Conservation (phyloP, 495 filamentous ascomycete genomes). For the Beverwykella pulmonaria region DNA sequence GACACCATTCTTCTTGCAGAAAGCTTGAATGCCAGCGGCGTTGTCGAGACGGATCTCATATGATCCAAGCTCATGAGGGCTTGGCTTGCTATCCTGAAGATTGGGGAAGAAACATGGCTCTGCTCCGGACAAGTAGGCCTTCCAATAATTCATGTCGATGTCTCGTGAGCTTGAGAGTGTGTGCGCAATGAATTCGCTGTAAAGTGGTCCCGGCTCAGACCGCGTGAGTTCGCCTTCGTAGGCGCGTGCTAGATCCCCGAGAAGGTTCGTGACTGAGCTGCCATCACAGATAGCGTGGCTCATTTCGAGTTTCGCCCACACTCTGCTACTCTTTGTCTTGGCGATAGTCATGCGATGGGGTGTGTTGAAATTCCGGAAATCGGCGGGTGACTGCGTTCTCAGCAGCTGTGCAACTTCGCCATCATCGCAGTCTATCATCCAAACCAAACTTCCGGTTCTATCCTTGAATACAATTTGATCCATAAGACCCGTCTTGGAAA, state of each 20-base stretch:
- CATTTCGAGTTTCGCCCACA: constrained; percentile 36
- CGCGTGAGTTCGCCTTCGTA: constrained; percentile 24
- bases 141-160: constrained; percentile 39
- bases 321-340: constrained; percentile 20
- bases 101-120: constrained; percentile 37
- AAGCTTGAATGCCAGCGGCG: constrained; percentile 41
- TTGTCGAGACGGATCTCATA: constrained; percentile 22
- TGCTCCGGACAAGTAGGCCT: constrained; percentile 31
- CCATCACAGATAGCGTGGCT: constrained; percentile 37
- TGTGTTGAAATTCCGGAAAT: constrained; percentile 29
- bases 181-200: constrained; percentile 36
- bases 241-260: constrained; percentile 31
- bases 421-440: constrained; percentile 27
- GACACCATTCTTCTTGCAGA: constrained; percentile 54
- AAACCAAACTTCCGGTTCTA: constrained; percentile 8
- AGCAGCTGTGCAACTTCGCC: constrained; percentile 10
- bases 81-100: constrained; percentile 11
- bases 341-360: constrained; percentile 32
- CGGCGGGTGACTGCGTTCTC: constrained; percentile 15
- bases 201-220: constrained; percentile 30
- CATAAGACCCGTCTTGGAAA: constrained; percentile 51
- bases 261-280: constrained; percentile 33
- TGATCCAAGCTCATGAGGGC: constrained; percentile 22
- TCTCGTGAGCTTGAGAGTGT: constrained; percentile 29
- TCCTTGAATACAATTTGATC: constrained; percentile 57